Evolutionary conservation across 2,329 filamentous ascomycete species (phyloP), one percentile per base, ranked within the genome.

Genomic region (Mariannaea sp.): DNA sequence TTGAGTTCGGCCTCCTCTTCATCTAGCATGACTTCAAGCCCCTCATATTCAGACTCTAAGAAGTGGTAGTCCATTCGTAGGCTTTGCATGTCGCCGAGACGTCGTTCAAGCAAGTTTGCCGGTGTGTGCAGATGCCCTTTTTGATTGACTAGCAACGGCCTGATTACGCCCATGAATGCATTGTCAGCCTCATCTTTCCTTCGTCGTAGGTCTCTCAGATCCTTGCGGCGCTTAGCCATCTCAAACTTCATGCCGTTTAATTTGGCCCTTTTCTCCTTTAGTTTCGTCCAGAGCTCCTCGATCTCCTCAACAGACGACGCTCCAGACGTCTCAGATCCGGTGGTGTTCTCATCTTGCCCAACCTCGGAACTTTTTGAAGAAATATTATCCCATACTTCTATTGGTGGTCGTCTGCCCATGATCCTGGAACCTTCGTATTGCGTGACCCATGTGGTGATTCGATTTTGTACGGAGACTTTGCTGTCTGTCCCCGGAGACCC

Each of bases 171-270:
- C 73, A 76, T 75, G 39, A 76, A 74, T 1, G 65, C 65, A 56
- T 76, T 75, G 42, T 76, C 75, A 5, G 71, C 67, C 20, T 69
- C 64, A 32, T 73, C 69, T 45, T 68, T 72, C 19, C 56, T 59
- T 14, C 58, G 67, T 1, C 74, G 70, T 14, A 73, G 49, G 4
- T 67, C 55, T 33, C 65, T 64, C 30, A 76, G 44, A 29, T 66
- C 59, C 27, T 63, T 68, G 26, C 74, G 67, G 42, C 64, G 68
- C 13, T 49, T 48, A 3, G 68, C 60, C 70, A 75, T 76, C 12
- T 66, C 53, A 3, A 43, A 44, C 43, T 68, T 71, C 19, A 70
- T 66, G 1, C 62, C 61, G 20, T 62, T 61, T 10, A 73, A 19
- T 22, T 59, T 66, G 7, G 60, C 58, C 9, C 72, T 63, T 26